phyloP scores from a whole-genome alignment of 345 rosid genomes.

The Erodium maritimum region DNA sequence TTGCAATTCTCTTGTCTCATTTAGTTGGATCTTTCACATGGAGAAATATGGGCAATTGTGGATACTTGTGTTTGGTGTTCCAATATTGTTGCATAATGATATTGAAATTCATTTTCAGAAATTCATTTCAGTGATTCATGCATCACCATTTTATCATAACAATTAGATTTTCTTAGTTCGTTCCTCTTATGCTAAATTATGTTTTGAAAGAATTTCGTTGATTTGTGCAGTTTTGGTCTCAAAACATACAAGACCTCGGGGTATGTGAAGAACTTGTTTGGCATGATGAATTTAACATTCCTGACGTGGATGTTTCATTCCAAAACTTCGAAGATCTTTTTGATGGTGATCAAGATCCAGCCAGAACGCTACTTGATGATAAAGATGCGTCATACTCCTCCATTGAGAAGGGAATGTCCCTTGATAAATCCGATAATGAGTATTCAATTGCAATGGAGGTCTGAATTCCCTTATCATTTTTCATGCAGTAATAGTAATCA shows the following conservation, averaged over 20 bases:
- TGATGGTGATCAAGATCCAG: conserved; percentile 44
- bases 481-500: neutral
- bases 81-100: neutral
- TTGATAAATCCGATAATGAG: conserved; percentile 19
- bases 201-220: conserved; percentile 2
- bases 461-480: neutral
- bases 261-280: conserved; percentile 56
- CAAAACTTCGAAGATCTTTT: conserved; percentile 69
- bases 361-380: conserved; percentile 19
- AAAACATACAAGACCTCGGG: conserved; percentile 77
- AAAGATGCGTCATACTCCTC: conserved; percentile 27
- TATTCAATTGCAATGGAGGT: conserved; percentile 6
- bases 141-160: neutral
- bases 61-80: neutral
- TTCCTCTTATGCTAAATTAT: conserved; percentile 3
- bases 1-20: neutral
- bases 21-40: neutral
- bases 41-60: neutral
- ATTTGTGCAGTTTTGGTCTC: conserved; percentile 56
- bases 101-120: neutral
- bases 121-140: conserved; percentile 10
- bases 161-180: neutral
- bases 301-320: conserved; percentile 70
- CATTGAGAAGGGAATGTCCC: conserved; percentile 20
- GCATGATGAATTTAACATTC: conserved; percentile 51